Evolutionary conservation across 2,329 filamentous ascomycete species (phyloP), one percentile per base, ranked within the genome.

Genomic region (Aspergillus sclerotialis): DNA sequence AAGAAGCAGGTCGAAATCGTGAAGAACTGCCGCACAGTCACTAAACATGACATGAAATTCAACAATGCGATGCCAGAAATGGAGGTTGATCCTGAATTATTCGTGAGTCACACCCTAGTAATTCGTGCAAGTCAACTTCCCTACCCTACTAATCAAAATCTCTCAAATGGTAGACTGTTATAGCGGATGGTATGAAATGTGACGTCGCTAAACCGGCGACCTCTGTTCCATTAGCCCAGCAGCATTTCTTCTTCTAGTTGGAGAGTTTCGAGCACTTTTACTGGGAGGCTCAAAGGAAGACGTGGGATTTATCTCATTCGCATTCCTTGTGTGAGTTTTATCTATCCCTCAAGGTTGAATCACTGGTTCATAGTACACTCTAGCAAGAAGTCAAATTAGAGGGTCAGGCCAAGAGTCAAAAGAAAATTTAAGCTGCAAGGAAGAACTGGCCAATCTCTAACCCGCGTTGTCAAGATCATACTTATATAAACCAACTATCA

Each of bases 31-130:
- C 70, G 87, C 38, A 72, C 59, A 23, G 72, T 93, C 23, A 69
- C 78, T 25, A 94, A 94, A 72, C 70, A 62, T 50, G 83, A 94
- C 61, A 93, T 94, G 86, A 85, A 84, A 53, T 86, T 76, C 60
- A 94, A 94, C 58, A 78, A 85, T 53, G 64, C 64, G 36, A 84
- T 76, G 74, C 88, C 88, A 14, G 75, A 70, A 63, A 94, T 94
- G 84, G 78, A 68, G 49, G 86, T 94, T 38, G 87, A 94, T 60
- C 83, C 88, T 4, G 88, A 94, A 70, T 78, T 73, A 50, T 94
- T 94, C 65, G 64, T 71, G 45, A 63, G 68, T 65, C 39, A 21
- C 25, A n/a, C n/a, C n/a, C n/a, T n/a, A n/a, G n/a, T n/a, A 35
- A 9, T 39, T 16, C n/a, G 12, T 32, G 23, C 32, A 31, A 26